Evolutionary conservation across 2,329 filamentous ascomycete genomes (phyloP).

Genomic region (Mycosphaerella sp.): DNA sequence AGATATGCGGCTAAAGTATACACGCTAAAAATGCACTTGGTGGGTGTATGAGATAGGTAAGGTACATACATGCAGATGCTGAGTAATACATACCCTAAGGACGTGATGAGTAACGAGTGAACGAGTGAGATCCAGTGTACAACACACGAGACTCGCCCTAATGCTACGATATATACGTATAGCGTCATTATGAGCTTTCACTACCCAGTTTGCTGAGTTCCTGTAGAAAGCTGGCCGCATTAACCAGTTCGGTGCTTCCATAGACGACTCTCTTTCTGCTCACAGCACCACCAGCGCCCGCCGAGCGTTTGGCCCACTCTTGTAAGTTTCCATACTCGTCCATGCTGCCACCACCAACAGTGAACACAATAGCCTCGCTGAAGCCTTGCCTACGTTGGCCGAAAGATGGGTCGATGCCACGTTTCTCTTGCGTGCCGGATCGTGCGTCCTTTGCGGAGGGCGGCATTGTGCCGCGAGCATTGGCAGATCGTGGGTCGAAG

Average conservation of each 20-base stretch:
- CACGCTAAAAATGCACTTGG: too few relatives aligned
- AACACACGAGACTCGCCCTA: too few relatives aligned
- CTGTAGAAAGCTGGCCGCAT: constrained; percentile 57
- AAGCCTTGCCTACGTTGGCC: constrained; percentile 33
- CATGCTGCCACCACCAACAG: constrained; percentile 83
- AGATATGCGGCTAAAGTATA: background rate
- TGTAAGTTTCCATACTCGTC: constrained; percentile 97
- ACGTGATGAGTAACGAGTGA: too few relatives aligned
- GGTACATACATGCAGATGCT: too few relatives aligned
- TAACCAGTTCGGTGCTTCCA: constrained; percentile 74
- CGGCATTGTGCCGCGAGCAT: constrained; percentile 86
- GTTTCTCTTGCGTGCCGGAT: constrained; percentile 35
- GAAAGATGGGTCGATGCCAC: constrained; percentile 25
- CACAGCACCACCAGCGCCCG: constrained; percentile 47
- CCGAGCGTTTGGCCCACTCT: constrained; percentile 83
- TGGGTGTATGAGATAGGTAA: too few relatives aligned
- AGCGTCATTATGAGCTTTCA: constrained; percentile 42
- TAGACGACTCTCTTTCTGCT: constrained; percentile 81
- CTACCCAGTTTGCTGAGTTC: constrained; percentile 53
- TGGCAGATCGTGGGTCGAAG: constrained; percentile 90
- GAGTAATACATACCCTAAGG: too few relatives aligned
- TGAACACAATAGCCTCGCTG: constrained; percentile 39
- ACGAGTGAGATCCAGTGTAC: too few relatives aligned
- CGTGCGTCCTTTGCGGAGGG: constrained; percentile 55
- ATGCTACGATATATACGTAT: background rate